Base-by-base conservation (phyloP, 73 alveolate genomes). In the Blepharisma japonicum region DNA sequence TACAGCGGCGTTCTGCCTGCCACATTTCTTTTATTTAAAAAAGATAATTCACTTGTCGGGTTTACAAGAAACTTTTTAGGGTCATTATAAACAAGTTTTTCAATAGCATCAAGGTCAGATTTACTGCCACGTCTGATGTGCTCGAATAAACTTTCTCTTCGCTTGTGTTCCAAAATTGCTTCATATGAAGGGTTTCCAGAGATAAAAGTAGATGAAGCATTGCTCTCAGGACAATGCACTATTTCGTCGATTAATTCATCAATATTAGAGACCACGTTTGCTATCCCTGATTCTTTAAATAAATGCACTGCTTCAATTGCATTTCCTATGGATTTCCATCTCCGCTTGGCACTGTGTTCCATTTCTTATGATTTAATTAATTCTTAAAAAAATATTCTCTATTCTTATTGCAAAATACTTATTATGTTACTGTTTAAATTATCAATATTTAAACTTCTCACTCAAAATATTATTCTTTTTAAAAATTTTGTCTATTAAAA, bases 161-260 rank as follows among this genome's bases (percentile, higher is more conserved):
- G 27, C 23, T 53, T 53, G 23, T 53, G 67, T 11, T 53, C 67
- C 3, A 53, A 53, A 53, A 53, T 53, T 14, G 23, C 67, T 53
- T 53, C 67, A 32, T 32, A 32, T 32, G 42, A 32, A 32, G 42
- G 42, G 3, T 32, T 32, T 14, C 23, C 23, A 14, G 67, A 11
- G 0, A 53, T 53, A 14, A 20, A 14, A 53, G 67, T 53, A 14
- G 27, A 11, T 53, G 27, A 20, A 0, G 67, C 23, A 11, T 14
- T 53, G 23, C 23, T 53, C 23, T 11, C 23, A 11, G 67, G 67
- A 4, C 67, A 14, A 11, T 14, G n/a, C 23, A 11, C 23, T 20
- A 53, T 53, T 53, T 53, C 67, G 23, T 53, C 67, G n/a, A 53
- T 14, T 53, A 53, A 53, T 53, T 53, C 67, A 20, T 53, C 23